Base-by-base conservation (phyloP, 768 basidiomycete species). In the Suillus lakei region DNA sequence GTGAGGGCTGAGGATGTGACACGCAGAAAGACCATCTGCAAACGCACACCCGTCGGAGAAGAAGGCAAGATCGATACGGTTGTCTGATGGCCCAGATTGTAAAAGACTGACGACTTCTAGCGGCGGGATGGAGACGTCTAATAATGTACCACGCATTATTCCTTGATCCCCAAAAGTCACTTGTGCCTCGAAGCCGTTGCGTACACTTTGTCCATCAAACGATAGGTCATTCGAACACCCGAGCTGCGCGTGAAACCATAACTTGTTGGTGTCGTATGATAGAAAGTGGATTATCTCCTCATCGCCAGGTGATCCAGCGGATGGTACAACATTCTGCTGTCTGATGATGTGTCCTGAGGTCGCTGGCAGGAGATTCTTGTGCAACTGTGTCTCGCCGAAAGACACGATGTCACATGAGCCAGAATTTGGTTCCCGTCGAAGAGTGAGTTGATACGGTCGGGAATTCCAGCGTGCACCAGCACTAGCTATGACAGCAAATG, bases 1-100 rank as follows among this genome's bases (percentile, higher is more conserved):
- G 18, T 34, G 23, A 15, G 21, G 5, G 61, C 71, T 58, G 68
- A 2, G n/a, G 12, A 43, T 51, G 9, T 46, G 56, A 48, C n/a
- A 15, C 54, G 36, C 21, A 39, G 6, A 50, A 38, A 46, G 48
- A 13, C 21, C 43, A 6, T 34, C 32, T 38, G 43, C 23, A 46
- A 13, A 81, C 90, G 66, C 74, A 92, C 91, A 93, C 39, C 92
- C 91, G 67, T 93, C 91, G 0, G 86, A 83, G 74, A 93, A 92
- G 77, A 93, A 93, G 13, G 91, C 86, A 10, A 93, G 77, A 77
- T 92, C 87, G 30, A 92, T 85, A 21, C 92, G 85, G 72, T 93
- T 93, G 43, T 73, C 72, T 13, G 86, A 82, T 9, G 85, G 80
- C 0, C 91, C 91, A 38, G 91, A 89, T 6, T 83, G 77, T 32